Evolutionary conservation across 257 asterid genomes (phyloP).

Genomic region (Parsonsia alboflavescens): DNA sequence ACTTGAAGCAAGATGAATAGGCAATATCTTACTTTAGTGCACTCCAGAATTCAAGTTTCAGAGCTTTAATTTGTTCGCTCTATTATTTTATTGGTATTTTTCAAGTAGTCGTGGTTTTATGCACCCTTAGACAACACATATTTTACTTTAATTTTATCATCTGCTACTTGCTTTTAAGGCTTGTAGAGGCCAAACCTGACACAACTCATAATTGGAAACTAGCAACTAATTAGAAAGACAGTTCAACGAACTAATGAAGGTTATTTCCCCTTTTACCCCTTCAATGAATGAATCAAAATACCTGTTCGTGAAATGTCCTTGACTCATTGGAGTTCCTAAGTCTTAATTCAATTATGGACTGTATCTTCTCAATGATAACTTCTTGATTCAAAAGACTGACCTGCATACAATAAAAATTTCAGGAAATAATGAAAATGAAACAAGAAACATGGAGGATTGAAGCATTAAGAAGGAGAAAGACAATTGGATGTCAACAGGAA

Average conservation of each 20-base stretch:
- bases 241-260: background rate
- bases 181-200: background rate
- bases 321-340: slow-evolving; percentile 83
- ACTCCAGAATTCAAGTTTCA: background rate
- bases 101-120: background rate
- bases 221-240: background rate
- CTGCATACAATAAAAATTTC: slow-evolving; percentile 29
- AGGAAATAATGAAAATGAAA: background rate
- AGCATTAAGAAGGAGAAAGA: background rate
- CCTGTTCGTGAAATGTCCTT: slow-evolving; percentile 91
- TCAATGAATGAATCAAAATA: slow-evolving; percentile 12
- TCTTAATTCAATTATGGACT: slow-evolving; percentile 64
- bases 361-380: slow-evolving; percentile 77
- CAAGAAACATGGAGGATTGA: background rate
- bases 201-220: background rate
- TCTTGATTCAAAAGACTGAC: slow-evolving; percentile 96
- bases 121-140: background rate
- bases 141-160: background rate
- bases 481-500: background rate
- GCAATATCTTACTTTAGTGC: background rate
- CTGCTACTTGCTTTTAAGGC: background rate
- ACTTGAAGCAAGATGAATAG: background rate
- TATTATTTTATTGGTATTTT: background rate
- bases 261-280: background rate
- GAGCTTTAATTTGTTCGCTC: background rate